Evolutionary conservation across 257 asterid genomes (phyloP).

Genomic region (Anisodus tanguticus): DNA sequence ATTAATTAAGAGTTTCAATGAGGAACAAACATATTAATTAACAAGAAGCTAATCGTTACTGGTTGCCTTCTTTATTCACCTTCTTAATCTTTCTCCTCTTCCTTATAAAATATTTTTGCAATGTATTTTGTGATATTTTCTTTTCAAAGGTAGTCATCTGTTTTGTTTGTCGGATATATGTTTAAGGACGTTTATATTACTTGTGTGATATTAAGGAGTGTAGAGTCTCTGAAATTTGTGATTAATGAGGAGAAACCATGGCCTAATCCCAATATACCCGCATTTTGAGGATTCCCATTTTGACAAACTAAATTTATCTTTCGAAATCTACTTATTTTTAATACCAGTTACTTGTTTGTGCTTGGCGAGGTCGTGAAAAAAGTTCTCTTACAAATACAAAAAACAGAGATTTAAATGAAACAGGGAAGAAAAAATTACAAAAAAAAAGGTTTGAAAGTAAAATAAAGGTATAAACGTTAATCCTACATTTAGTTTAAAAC

Average conservation of each 20-base stretch:
- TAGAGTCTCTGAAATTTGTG: background rate
- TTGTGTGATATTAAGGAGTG: background rate
- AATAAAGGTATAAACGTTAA: too few relatives aligned
- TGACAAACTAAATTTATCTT: background rate
- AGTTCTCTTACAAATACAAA: too few relatives aligned
- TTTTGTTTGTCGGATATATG: background rate
- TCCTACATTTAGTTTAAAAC: background rate
- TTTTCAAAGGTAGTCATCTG: background rate
- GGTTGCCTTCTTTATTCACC: background rate
- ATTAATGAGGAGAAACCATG: background rate
- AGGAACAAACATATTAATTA: background rate
- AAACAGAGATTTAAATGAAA: too few relatives aligned
- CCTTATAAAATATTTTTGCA: background rate
- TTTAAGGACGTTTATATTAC: conserved; percentile 6
- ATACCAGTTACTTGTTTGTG: too few relatives aligned
- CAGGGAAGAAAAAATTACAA: too few relatives aligned
- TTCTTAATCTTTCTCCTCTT: background rate
- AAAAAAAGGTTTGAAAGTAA: too few relatives aligned
- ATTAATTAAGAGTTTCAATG: background rate
- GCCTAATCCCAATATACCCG: background rate
- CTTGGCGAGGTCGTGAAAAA: too few relatives aligned
- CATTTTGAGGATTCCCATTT: background rate
- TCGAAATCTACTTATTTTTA: too few relatives aligned
- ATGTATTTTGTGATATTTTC: background rate
- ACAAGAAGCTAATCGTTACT: conserved; percentile 8